These are phyloP conservation scores for Acanthochlamys bracteata DNA, from an alignment of 106 monocot genomes.

Conservation along the genomic window DNA sequence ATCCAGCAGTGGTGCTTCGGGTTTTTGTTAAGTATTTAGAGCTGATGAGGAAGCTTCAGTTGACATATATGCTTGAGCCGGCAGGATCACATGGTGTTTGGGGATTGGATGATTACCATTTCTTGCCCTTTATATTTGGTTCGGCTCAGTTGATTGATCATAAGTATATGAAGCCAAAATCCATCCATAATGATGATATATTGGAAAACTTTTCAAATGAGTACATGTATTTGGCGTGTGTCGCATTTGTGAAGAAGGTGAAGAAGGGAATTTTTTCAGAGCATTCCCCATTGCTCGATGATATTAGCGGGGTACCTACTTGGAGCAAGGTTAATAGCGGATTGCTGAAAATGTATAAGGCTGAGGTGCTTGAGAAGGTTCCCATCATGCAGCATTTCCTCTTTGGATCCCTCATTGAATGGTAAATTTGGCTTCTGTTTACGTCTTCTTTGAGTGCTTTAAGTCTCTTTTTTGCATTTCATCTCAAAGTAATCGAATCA, in stretches of 20 bases:
- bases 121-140: constrained; percentile 85
- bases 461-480: neutral
- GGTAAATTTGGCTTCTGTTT: constrained; percentile 25
- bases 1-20: constrained; percentile 48
- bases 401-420: constrained; percentile 84
- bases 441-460: neutral
- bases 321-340: constrained; percentile 96
- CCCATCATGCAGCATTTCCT: constrained; percentile 99
- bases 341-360: constrained; percentile 97
- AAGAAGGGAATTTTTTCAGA: constrained; percentile 94
- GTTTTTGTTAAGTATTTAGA: constrained; percentile 65
- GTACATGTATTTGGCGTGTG: constrained; percentile 76
- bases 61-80: constrained; percentile 62
- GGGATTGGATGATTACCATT: constrained; percentile 96
- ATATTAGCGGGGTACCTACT: constrained; percentile 77
- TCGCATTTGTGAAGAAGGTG: constrained; percentile 81
- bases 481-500: neutral
- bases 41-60: constrained; percentile 80
- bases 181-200: constrained; percentile 90
- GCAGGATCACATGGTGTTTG: constrained; percentile 97
- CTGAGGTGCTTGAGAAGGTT: constrained; percentile 98
- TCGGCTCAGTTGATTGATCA: constrained; percentile 90
- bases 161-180: constrained; percentile 98
- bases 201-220: constrained; percentile 78
- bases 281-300: constrained; percentile 96